Evolutionary conservation across 768 basidiomycete genomes (phyloP).

Genomic region (Lyophyllum atratum): DNA sequence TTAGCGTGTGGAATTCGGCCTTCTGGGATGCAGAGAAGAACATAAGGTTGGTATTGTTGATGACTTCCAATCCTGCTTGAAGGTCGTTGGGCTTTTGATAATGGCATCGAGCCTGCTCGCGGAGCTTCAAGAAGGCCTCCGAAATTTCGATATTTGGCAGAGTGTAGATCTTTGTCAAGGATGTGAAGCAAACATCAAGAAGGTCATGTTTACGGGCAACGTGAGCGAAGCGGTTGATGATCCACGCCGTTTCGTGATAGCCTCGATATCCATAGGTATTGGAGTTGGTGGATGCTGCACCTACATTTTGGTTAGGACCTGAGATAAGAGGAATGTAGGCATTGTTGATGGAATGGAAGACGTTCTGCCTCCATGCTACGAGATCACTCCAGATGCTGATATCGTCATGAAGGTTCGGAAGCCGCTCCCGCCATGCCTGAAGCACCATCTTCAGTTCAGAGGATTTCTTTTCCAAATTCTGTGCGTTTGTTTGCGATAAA

Average conservation of each 20-base stretch:
- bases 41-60: constrained; percentile 99
- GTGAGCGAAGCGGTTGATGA: constrained; percentile 99
- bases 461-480: constrained; percentile 93
- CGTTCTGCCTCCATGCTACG: constrained; percentile 99
- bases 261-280: constrained; percentile 93
- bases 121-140: constrained; percentile 97
- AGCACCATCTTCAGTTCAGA: constrained; percentile 95
- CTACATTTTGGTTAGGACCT: constrained; percentile 51
- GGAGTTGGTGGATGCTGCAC: constrained; percentile 54
- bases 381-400: constrained; percentile 99
- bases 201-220: constrained; percentile 97
- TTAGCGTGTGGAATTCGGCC: constrained; percentile 97
- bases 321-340: constrained; percentile 91
- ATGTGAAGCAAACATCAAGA: constrained; percentile 92
- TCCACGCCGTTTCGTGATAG: constrained; percentile 99
- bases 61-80: constrained; percentile 93
- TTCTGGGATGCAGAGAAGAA: constrained; percentile 96
- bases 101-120: constrained; percentile 98
- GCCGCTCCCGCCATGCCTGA: constrained; percentile 94
- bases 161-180: constrained; percentile 96
- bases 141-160: constrained; percentile 99
- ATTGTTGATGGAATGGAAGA: constrained; percentile 96
- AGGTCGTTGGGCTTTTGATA: constrained; percentile 95
- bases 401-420: constrained; percentile 95
- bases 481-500: constrained; percentile 79